Conservation (phyloP, 176 grass and related monocot genomes). For the Rhynchospora tenuis region DNA sequence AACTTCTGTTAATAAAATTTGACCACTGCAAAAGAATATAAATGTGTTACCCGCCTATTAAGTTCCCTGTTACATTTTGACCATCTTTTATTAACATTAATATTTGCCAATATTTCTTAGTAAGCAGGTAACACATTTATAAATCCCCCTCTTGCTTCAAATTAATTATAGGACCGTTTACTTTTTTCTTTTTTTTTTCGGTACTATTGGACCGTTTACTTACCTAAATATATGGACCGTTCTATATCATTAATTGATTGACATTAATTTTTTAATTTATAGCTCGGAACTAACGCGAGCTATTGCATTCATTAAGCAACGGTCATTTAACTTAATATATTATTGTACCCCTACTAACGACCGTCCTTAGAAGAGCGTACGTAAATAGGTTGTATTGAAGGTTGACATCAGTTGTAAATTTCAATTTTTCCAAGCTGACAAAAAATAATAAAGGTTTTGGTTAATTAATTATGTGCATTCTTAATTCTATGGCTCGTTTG, state of each 20-base stretch:
- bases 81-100: not conserved
- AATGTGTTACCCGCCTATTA: not conserved
- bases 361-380: no score
- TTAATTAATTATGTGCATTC: no score
- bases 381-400: no score
- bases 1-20: no score
- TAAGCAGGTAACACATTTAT: not conserved
- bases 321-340: not conserved
- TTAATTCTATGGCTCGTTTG: no score
- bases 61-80: not conserved
- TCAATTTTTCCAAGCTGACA: no score
- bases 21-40: no score
- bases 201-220: not conserved
- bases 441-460: no score
- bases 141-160: not conserved
- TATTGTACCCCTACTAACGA: not conserved
- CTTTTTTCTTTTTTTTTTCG: no score
- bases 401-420: no score
- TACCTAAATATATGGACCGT: not conserved
- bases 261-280: not conserved
- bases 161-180: no score
- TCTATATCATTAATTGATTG: not conserved
- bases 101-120: not conserved
- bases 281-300: not conserved
- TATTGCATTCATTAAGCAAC: constrained; percentile 4